Base-by-base conservation (phyloP, 441 rosid species). In the Pelargonium citronellum region DNA sequence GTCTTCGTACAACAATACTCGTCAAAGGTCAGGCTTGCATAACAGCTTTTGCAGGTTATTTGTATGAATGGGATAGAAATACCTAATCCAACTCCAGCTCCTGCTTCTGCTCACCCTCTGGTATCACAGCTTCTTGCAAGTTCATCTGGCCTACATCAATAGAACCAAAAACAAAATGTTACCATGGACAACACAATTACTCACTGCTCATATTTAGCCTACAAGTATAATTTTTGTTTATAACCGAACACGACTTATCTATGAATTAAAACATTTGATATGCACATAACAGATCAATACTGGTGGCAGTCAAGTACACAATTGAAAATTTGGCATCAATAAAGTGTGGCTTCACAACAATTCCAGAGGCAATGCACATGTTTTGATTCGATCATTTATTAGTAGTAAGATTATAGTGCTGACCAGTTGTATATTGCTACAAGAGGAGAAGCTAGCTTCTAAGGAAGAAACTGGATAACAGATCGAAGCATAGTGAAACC, bases 61-160 rank as follows among this genome's bases (percentile, higher is more conserved):
- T 53, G 17, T 15, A 53, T 53, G 7, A n/a, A n/a, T 34, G 58
- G 58, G 16, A 53, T 53, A 13, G 58, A 53, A 53, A 53, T 53
- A 53, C 58, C 58, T 53, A 53, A 53, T 53, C 58, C 17, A n/a
- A 17, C 58, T 53, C 58, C 19, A 15, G 0, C 39, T 34, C 39
- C 3, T 53, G 58, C 17, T 53, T 53, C 58, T 53, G 58, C 58
- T 53, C 58, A 53, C 58, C 58, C 58, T 53, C 58, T 0, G 58
- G 58, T 53, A 53, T 53, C 58, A 15, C 58, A 53, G 58, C 58
- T 15, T 53, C 58, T 53, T 53, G 58, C 17, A 53, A 17, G 16
- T 53, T 17, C 58, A 53, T 53, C 58, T 53, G 58, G 58, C 58
- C 58, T 53, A 3, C 58, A 53, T 53, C 58, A 53, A 13, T 13